phyloP scores from a whole-genome alignment of 805 yeast species.

The Huiozyma naganishii region DNA sequence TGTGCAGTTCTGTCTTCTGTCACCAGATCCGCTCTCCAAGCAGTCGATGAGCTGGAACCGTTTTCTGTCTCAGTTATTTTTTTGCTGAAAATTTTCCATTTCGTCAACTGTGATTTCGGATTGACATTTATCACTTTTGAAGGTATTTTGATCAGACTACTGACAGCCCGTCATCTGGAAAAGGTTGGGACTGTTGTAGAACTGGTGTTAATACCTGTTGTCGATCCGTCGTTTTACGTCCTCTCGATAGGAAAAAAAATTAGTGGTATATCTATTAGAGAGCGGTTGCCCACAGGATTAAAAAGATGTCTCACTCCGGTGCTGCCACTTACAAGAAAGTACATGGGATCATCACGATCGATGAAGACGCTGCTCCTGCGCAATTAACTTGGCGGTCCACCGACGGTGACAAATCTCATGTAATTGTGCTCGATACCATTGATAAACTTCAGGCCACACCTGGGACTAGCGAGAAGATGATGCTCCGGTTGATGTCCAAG shows the following conservation, averaged over 20 bases:
- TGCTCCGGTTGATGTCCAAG: constrained; percentile 45
- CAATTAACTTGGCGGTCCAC: constrained; percentile 42
- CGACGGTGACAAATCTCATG: constrained; percentile 40
- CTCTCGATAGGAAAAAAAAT: too few relatives aligned
- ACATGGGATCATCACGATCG: constrained; percentile 44
- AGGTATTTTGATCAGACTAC: too few relatives aligned
- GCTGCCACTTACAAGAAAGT: constrained; percentile 46
- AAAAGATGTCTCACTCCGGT: constrained; percentile 34
- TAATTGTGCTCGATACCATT: constrained; percentile 34
- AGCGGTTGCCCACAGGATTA: too few relatives aligned
- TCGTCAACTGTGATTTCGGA: too few relatives aligned
- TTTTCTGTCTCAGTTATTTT: background rate
- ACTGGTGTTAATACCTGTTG: too few relatives aligned
- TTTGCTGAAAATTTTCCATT: too few relatives aligned
- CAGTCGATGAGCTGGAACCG: background rate
- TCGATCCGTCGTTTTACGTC: too few relatives aligned
- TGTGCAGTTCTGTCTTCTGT: background rate
- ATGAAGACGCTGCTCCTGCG: constrained; percentile 48
- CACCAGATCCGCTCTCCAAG: too few relatives aligned
- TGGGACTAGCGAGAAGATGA: constrained; percentile 54
- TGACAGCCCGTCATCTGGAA: too few relatives aligned
- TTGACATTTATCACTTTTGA: too few relatives aligned
- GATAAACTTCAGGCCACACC: constrained; percentile 58
- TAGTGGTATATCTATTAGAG: too few relatives aligned
- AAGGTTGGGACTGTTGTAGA: too few relatives aligned